A percentile compares a stretch with the other conserved stretches of the same genome.
Conservation (phyloP, 805 yeast species). For the Metschnikowia anglica region DNA sequence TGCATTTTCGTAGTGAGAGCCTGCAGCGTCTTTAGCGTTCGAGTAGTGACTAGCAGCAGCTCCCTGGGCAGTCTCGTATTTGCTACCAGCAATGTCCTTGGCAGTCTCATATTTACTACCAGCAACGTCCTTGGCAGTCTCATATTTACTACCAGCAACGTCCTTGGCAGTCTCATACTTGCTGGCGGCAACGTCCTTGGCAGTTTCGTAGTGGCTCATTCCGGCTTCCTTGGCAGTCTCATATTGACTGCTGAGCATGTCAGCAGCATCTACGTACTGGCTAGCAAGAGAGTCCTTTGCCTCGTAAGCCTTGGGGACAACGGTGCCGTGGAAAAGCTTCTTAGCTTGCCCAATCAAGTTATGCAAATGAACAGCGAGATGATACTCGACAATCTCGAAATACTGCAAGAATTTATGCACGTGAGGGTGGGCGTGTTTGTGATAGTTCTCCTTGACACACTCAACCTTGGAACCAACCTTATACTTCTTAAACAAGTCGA, state of each 20-base stretch:
- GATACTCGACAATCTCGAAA: constrained; percentile 35
- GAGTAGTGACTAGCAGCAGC: constrained; percentile 3
- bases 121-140: constrained; percentile 8
- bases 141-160: constrained; percentile 9
- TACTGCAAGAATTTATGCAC: constrained; percentile 33
- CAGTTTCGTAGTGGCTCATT: constrained; percentile 11
- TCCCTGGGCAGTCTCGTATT: constrained; percentile 12
- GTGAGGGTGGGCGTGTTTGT: constrained; percentile 30
- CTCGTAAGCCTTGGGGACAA: constrained; percentile 21
- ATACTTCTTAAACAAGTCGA: constrained; percentile 34
- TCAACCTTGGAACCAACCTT: constrained; percentile 30
- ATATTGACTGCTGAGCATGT: constrained; percentile 2
- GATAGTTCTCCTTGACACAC: constrained; percentile 24
- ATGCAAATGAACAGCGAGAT: constrained; percentile 29
- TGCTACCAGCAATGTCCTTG: constrained; percentile 20
- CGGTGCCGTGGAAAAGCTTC: constrained; percentile 23
- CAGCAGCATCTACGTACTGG: constrained; percentile 10
- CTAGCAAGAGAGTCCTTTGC: constrained; percentile 12
- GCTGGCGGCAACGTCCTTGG: constrained; percentile 15
- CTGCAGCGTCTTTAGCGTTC: constrained; percentile 3
- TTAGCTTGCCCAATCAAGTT: constrained; percentile 16
- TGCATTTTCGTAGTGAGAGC: constrained; percentile 4
- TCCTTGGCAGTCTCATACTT: constrained; percentile 9
- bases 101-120: constrained; percentile 6
- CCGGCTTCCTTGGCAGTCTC: constrained; percentile 7